Evolutionary conservation across 805 yeast genomes (phyloP).

Genomic region (Metschnikowia peoriensis): DNA sequence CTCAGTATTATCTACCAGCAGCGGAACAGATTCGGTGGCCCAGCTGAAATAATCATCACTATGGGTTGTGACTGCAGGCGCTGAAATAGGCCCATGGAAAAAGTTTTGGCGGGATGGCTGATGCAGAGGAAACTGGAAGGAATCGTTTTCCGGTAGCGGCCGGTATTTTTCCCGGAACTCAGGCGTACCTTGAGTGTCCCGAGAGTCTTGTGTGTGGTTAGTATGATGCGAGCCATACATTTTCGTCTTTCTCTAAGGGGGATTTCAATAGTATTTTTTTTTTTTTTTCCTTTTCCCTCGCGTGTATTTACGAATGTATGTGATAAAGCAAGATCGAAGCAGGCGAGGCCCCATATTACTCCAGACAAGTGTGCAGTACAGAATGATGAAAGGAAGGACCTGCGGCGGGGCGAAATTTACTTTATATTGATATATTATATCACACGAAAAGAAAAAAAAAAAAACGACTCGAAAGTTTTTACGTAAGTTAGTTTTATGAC

Average conservation of each 20-base stretch:
- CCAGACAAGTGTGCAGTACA: not conserved
- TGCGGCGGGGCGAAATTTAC: not conserved
- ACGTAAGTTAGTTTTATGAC: not conserved
- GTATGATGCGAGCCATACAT: constrained; percentile 4
- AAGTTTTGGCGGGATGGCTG: constrained; percentile 3
- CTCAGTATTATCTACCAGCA: not conserved
- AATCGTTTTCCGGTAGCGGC: constrained; percentile 9
- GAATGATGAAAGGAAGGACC: not conserved
- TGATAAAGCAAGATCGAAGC: not conserved
- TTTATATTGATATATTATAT: not conserved
- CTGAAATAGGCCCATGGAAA: constrained; percentile 14
- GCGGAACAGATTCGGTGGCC: not conserved
- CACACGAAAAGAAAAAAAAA: not conserved
- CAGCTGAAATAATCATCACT: constrained; percentile 15
- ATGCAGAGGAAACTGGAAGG: constrained; percentile 6
- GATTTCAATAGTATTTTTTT: not conserved
- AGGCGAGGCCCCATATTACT: not conserved
- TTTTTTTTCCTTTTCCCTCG: not conserved
- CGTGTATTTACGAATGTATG: not conserved
- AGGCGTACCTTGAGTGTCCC: not conserved
- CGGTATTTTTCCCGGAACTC: not conserved
- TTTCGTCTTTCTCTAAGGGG: not conserved
- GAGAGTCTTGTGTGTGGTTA: not conserved
- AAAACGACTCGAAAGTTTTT: not conserved
- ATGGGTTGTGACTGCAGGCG: constrained; percentile 14